Base-by-base conservation (phyloP, 2,329 filamentous ascomycete species). In the Fusarium albosuccineum region DNA sequence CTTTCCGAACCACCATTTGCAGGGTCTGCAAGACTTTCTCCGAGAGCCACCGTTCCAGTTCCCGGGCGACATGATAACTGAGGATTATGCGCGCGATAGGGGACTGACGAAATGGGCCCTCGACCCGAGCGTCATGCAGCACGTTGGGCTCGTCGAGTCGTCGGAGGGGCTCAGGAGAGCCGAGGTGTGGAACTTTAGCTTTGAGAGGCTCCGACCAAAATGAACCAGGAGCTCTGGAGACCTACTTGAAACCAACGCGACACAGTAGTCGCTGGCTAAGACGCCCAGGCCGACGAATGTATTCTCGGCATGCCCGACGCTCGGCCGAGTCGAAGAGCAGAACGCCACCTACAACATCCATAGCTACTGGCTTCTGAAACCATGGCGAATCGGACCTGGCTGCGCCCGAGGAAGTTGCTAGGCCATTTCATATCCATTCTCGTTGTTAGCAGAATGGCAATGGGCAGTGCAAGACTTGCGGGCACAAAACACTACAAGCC, bases 151-250 rank as follows among this genome's bases (percentile, higher is more conserved):
- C 30, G 71, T 68, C 22, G 73, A 77, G 60, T 76, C 75, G 7
- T 77, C 75, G 5, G 75, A 71, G 2, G 73, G 73, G 0, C 66
- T 63, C 3, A 65, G 68, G 29, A 64, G 64, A 37, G 72, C 73
- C 2, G 74, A 78, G 16, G 75, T 78, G 6, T 79, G 77, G 76
- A 79, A 79, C 27, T 79, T 79, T 62, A 77, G 75, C 39, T 79
- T 79, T 63, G 74, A 80, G 58, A 69, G 66, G 6, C 16, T 68
- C 8, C 22, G 42, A 5, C 49, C 49, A 7, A 17, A 36, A 33
- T 17, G 26, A 17, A 5, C 7, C 13, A 17, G 9, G 34, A 3
- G 13, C 1, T 1, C 6, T n/a, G 2, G 17, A 34, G 27, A 9
- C 5, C 22, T n/a, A n/a, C 27, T 33, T 29, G n/a, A 9, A 33